These are phyloP conservation scores for Botryotinia globosa DNA, from an alignment of 2,329 filamentous ascomycete genomes.

Conservation along the genomic window DNA sequence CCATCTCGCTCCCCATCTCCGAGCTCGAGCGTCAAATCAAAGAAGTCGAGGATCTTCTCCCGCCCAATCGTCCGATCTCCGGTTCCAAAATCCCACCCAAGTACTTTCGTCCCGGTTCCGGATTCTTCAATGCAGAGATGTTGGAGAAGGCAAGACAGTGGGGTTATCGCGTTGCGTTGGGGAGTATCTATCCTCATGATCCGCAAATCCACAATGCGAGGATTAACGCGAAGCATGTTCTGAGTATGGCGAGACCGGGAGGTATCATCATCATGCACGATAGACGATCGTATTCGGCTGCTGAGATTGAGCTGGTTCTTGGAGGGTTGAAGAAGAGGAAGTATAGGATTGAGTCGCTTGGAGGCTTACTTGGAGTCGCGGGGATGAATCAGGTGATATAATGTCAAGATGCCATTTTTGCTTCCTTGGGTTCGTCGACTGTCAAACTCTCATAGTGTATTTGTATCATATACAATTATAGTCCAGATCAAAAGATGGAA, in stretches of 20 bases:
- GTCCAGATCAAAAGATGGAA: background rate
- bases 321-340: conserved; percentile 67
- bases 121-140: conserved; percentile 76
- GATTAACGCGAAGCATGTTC: conserved; percentile 73
- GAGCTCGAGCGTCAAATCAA: conserved; percentile 62
- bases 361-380: conserved; percentile 54
- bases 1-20: conserved; percentile 55
- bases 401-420: background rate
- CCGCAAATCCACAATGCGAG: conserved; percentile 71
- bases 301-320: conserved; percentile 72
- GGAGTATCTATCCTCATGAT: conserved; percentile 86
- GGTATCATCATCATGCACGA: conserved; percentile 86
- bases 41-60: conserved; percentile 55
- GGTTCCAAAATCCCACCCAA: conserved; percentile 39
- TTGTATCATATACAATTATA: background rate
- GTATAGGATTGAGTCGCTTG: conserved; percentile 69
- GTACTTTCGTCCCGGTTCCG: conserved; percentile 81
- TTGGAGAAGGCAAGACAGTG: conserved; percentile 55
- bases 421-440: background rate
- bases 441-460: background rate
- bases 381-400: conserved; percentile 5
- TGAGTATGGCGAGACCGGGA: conserved; percentile 75
- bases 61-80: conserved; percentile 47
- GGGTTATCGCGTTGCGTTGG: conserved; percentile 73
- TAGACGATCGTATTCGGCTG: conserved; percentile 74